phyloP scores from a whole-genome alignment of 2,329 filamentous ascomycete species.

The Purpureocillium lavendulum region DNA sequence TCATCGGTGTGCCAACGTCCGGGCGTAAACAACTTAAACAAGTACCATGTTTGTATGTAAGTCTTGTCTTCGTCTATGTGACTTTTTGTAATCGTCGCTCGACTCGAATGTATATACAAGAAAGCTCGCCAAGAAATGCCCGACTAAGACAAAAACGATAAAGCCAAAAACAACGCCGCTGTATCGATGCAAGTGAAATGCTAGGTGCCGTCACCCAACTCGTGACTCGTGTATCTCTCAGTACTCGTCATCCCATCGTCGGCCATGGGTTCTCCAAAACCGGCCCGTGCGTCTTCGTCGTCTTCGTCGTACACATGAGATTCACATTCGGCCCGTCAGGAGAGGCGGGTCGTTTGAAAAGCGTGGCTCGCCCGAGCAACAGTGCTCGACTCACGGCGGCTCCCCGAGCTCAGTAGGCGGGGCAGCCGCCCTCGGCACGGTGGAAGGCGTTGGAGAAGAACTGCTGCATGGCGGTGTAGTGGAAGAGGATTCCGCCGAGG shows the following conservation, averaged over 20 bases:
- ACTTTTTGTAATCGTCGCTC: background rate
- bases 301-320: too few relatives aligned
- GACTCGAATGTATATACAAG: background rate
- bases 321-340: too few relatives aligned
- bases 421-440: slow-evolving; percentile 54
- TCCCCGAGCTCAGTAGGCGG: slow-evolving; percentile 32
- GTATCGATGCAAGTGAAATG: background rate
- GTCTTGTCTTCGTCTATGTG: background rate
- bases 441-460: slow-evolving; percentile 77
- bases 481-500: slow-evolving; percentile 90
- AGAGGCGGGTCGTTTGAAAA: too few relatives aligned
- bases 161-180: background rate
- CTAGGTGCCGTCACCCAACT: background rate
- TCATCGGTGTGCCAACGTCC: too few relatives aligned
- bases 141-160: background rate
- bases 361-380: too few relatives aligned
- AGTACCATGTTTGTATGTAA: too few relatives aligned
- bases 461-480: slow-evolving; percentile 92
- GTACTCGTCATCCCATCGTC: too few relatives aligned
- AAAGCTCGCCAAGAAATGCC: background rate
- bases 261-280: background rate
- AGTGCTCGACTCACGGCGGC: background rate
- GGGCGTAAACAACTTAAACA: too few relatives aligned
- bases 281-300: background rate
- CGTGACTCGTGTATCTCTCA: background rate